Percentiles rank a stretch among this genome's conserved stretches.
phyloP scores from a whole-genome alignment of 805 yeast genomes.

The Lipomyces sp. region DNA sequence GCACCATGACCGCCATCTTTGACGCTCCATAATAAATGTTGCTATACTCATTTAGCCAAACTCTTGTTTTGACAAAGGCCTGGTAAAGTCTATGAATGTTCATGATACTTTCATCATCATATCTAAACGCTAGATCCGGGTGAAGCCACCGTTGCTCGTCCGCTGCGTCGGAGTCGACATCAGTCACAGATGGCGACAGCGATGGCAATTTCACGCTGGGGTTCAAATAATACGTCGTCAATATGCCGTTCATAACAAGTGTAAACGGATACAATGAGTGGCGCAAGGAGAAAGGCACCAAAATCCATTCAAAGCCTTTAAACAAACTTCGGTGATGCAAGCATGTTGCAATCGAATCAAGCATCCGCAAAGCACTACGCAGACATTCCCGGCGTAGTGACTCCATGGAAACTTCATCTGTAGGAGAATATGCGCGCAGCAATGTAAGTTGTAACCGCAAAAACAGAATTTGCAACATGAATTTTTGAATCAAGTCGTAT shows the following conservation, averaged over 20 bases:
- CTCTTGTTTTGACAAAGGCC: conserved; percentile 17
- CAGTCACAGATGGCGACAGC: conserved; percentile 2
- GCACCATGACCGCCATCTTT: conserved; percentile 5
- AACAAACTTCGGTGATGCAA: conserved; percentile 11
- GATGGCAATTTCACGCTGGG: conserved; percentile 10
- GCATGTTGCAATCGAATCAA: conserved; percentile 23
- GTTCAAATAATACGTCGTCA: conserved; percentile 12
- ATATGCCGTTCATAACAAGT: conserved; percentile 13
- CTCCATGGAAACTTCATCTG: conserved; percentile 6
- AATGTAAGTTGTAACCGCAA: conserved; percentile 19
- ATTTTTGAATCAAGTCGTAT: conserved; percentile 21
- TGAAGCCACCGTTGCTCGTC: conserved; percentile 15
- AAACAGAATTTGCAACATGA: conserved; percentile 14
- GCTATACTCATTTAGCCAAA: conserved; percentile 8
- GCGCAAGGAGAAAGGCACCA: conserved; percentile 16
- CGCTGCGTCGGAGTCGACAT: too few relatives aligned
- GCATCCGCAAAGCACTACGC: conserved; percentile 16
- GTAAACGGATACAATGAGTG: conserved; percentile 14
- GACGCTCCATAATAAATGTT: conserved; percentile 14
- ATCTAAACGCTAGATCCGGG: conserved; percentile 21
- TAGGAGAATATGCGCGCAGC: conserved; percentile 16
- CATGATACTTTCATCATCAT: conserved; percentile 18
- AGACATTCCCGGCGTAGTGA: conserved; percentile 8
- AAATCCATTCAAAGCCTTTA: conserved; percentile 22
- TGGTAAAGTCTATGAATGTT: conserved; percentile 20